Evolutionary conservation across 768 basidiomycete species (phyloP), one percentile per base, ranked within the genome.

Genomic region (Boletus fagicola): DNA sequence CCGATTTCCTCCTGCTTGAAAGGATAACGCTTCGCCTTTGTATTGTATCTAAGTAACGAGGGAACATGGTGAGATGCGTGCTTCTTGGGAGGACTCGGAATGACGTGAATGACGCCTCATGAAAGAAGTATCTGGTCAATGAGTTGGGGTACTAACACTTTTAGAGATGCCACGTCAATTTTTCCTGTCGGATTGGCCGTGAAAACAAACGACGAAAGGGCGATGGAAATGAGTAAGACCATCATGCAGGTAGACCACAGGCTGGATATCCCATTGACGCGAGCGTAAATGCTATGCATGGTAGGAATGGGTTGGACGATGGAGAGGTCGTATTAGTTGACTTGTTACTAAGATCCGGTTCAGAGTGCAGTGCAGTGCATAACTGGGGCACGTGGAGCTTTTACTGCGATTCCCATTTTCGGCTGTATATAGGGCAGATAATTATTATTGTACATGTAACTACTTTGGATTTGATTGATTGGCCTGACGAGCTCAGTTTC

Each of bases 231-330:
- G 39, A 92, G 77, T 24, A 92, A 77, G 7, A 76, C 79, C 86
- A 92, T 88, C 62, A 85, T 72, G 66, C 87, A 91, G 16, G 87
- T 83, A 7, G 89, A 89, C 57, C 92, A 77, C 55, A 89, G 77
- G 6, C 87, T 83, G 26, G 87, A 88, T 62, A 84, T 69, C 70
- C 87, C 89, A 74, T 90, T 93, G 63, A 89, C 68, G 53, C 92
- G 80, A 30, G 90, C 76, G 60, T 84, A 80, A 49, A 85, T 73
- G 64, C 77, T 87, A 61, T 92, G 88, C 90, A 92, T 92, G 43
- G 43, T 26, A 20, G 64, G 53, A 16, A 38, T 12, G 45, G 49
- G 51, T 45, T 47, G 44, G 16, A 43, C 28, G 8, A 22, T 6
- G 12, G 12, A 11, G 30, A 20, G n/a, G 18, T n/a, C 39, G 10